Evolutionary conservation across 148 eudicot species (phyloP).

Genomic region (Fagopyrum homotropicum): DNA sequence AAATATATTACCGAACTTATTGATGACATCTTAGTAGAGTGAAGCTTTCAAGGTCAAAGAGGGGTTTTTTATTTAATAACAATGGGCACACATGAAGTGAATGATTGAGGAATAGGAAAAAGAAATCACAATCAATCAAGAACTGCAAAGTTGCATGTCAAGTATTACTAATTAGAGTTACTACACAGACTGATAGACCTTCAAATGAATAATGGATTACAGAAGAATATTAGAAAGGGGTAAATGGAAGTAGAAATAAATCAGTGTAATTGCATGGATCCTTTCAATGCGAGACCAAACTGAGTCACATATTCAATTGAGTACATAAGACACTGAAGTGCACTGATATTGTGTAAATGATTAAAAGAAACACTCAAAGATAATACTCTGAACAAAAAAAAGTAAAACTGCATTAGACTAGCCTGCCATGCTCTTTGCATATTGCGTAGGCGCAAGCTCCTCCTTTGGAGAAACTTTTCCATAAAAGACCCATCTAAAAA

Average conservation of each 20-base stretch:
- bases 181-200: neutral
- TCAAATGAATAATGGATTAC: neutral
- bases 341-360: neutral
- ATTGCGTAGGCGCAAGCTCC: slow-evolving; percentile 83
- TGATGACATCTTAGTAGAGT: neutral
- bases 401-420: slow-evolving; percentile 35
- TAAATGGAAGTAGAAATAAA: neutral
- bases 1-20: neutral
- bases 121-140: neutral
- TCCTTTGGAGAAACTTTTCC: slow-evolving; percentile 91
- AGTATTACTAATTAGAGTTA: neutral
- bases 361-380: neutral
- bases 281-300: neutral
- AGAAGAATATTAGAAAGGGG: neutral
- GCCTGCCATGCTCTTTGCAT: slow-evolving; percentile 99
- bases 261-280: neutral
- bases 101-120: neutral
- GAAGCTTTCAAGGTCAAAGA: neutral
- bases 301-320: neutral
- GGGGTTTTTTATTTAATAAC: neutral
- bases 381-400: neutral
- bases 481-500: slow-evolving; percentile 81
- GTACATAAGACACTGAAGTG: neutral
- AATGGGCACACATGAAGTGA: neutral
- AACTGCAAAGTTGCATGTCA: neutral